Conservation (phyloP, 805 yeast species). For the Spencermartinsiella europaea region DNA sequence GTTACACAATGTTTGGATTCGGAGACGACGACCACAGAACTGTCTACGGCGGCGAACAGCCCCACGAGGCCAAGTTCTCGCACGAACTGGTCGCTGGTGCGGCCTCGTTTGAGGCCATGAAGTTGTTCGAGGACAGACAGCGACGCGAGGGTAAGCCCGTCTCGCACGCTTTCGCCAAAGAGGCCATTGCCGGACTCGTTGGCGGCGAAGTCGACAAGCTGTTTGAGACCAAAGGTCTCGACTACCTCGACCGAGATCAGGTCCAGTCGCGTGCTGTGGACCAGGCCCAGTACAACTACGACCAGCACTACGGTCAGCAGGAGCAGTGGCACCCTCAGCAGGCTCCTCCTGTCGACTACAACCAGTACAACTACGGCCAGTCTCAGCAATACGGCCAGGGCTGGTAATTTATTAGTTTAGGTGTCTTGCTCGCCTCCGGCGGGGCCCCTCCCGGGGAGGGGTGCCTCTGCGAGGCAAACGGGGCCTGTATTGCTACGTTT, state of each 20-base stretch:
- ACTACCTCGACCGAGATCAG: constrained; percentile 21
- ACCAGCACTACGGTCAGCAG: constrained; percentile 26
- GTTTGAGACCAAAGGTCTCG: constrained; percentile 28
- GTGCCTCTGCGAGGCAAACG: too few relatives aligned
- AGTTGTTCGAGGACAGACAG: constrained; percentile 28
- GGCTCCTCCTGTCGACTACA: constrained; percentile 20
- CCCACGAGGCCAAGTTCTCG: constrained; percentile 26
- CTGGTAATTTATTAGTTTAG: neutral
- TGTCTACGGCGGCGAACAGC: constrained; percentile 18
- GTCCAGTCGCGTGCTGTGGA: constrained; percentile 22
- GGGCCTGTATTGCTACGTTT: too few relatives aligned
- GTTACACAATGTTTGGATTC: constrained; percentile 18
- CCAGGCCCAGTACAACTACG: constrained; percentile 25
- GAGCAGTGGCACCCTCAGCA: constrained; percentile 21
- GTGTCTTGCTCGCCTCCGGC: too few relatives aligned
- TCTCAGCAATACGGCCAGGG: neutral
- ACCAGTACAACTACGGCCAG: constrained; percentile 9
- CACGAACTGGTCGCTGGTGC: constrained; percentile 30
- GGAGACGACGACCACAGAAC: constrained; percentile 17
- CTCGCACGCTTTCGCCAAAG: constrained; percentile 28
- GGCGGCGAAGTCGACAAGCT: constrained; percentile 30
- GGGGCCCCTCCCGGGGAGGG: too few relatives aligned
- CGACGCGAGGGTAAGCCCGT: constrained; percentile 28
- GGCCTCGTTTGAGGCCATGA: constrained; percentile 27
- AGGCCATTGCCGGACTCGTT: constrained; percentile 26